Evolutionary conservation across 306 rosid genomes (phyloP).

Genomic region (Gynostemma pentaphyllum): DNA sequence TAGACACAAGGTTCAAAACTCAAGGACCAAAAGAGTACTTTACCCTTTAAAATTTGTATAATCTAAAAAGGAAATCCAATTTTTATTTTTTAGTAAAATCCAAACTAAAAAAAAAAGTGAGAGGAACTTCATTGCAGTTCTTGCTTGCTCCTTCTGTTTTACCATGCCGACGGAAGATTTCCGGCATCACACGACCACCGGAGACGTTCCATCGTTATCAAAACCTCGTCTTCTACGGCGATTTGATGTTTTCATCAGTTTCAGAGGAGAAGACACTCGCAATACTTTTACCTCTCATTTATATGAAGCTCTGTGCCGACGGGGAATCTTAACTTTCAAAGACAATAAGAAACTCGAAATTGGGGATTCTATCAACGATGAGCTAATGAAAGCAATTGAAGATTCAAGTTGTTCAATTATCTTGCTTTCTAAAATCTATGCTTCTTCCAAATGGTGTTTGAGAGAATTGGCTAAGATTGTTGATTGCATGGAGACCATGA

Average conservation of each 20-base stretch:
- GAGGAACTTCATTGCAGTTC: too few species aligned
- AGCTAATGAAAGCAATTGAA: background rate
- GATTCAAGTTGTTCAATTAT: background rate
- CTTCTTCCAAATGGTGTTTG: conserved; percentile 12
- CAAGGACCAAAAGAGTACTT: too few species aligned
- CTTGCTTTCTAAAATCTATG: background rate
- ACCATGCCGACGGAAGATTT: too few species aligned
- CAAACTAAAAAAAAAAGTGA: too few species aligned
- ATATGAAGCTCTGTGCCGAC: background rate
- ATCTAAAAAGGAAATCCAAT: too few species aligned
- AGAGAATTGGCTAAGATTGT: background rate
- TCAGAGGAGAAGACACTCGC: background rate
- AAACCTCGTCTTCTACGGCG: background rate
- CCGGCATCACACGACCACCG: background rate
- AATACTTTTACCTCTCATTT: background rate
- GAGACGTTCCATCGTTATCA: background rate
- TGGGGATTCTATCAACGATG: background rate
- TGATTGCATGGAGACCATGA: background rate
- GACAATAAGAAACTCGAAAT: background rate
- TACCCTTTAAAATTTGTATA: too few species aligned
- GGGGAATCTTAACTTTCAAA: background rate
- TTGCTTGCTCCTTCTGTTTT: too few species aligned
- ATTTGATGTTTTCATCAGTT: background rate
- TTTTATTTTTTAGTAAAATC: too few species aligned
- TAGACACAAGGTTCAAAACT: too few species aligned